Conservation (phyloP, 1,284 basidiomycete genomes). For the Hypsizygus ulmarius region DNA sequence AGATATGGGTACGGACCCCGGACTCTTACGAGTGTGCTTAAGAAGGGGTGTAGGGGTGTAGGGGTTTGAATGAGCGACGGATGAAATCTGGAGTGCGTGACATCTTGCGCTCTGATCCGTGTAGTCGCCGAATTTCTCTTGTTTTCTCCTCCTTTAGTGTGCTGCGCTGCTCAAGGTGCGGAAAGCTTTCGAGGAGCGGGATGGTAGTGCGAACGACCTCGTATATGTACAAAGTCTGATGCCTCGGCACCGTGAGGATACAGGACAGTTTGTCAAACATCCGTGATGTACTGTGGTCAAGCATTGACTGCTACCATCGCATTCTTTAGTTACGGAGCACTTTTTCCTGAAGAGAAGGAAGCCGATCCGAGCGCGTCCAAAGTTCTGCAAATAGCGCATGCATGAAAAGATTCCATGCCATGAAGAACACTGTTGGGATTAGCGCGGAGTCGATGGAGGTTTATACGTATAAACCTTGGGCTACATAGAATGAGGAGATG, state of each 20-base stretch:
- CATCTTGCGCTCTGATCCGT: conserved; percentile 2
- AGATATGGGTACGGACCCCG: conserved; percentile 70
- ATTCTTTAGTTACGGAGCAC: conserved; percentile 79
- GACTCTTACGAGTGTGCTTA: conserved; percentile 72
- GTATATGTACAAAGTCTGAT: conserved; percentile 84
- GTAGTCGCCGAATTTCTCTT: conserved; percentile 10
- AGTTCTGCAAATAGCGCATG: conserved; percentile 90
- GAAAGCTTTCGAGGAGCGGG: conserved; percentile 85
- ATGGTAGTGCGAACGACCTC: conserved; percentile 70
- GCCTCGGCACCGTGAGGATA: conserved; percentile 83
- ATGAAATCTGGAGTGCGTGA: conserved; percentile 82
- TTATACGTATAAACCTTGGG: no score
- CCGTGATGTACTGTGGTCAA: conserved; percentile 24
- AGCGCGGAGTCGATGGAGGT: conserved; percentile 32
- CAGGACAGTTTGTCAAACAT: conserved; percentile 86
- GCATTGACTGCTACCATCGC: conserved; percentile 4
- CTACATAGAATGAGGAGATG: no score
- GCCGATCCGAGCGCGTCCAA: conserved; percentile 91
- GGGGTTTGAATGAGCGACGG: conserved; percentile 74
- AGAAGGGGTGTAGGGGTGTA: conserved; percentile 87
- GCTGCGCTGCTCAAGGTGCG: conserved; percentile 89
- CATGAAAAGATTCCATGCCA: conserved; percentile 69
- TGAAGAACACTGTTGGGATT: conserved; percentile 27
- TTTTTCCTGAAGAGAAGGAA: conserved; percentile 96
- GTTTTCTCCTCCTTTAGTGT: no score